Conservation (phyloP, 2,329 filamentous ascomycete species). For the Botrytis byssoidea region DNA sequence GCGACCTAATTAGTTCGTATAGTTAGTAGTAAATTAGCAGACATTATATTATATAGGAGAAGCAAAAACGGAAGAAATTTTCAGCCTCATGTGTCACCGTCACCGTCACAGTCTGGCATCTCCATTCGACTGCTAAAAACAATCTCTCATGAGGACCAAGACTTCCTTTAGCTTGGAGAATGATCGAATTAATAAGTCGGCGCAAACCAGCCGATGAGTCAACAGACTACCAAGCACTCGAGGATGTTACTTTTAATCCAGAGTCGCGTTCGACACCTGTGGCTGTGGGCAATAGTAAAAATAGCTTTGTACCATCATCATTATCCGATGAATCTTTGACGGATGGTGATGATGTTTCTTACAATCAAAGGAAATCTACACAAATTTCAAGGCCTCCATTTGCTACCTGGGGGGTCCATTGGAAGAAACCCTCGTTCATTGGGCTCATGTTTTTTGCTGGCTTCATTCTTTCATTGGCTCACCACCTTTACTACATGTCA, state of each 20-base stretch:
- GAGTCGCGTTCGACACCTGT: not conserved
- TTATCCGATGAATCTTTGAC: not conserved
- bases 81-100: not conserved
- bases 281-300: not conserved
- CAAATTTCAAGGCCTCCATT: not conserved
- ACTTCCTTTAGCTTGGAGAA: not conserved
- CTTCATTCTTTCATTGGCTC: not conserved
- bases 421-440: slow-evolving; percentile 6
- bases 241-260: not conserved
- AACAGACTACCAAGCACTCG: not conserved
- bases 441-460: not conserved
- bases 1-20: not conserved
- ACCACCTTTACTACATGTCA: slow-evolving; percentile 26
- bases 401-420: not conserved
- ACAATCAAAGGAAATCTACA: not conserved
- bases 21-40: not conserved
- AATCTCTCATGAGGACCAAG: not conserved
- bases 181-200: not conserved
- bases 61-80: no score
- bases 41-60: not conserved
- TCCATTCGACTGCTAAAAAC: not conserved
- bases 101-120: not conserved
- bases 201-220: not conserved
- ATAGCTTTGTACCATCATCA: not conserved
- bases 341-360: not conserved